Evolutionary conservation across 1,139 yeast species (phyloP), one percentile per base, ranked within the genome.

Genomic region (Hansenula anomala): DNA sequence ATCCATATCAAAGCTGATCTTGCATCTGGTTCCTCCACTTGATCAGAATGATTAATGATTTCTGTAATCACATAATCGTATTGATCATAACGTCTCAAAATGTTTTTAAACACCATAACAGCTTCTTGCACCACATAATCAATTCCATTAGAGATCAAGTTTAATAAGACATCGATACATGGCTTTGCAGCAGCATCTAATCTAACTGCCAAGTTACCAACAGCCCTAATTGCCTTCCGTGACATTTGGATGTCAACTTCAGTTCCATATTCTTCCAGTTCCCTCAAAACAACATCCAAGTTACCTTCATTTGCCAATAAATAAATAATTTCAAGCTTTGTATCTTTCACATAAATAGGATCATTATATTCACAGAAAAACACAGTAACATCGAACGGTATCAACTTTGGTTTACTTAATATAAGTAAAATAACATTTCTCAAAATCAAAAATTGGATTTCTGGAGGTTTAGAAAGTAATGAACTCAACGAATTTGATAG

Each of bases 161-260:
- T 82, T 37, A 78, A 54, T 7, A 89, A 60, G 1, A 78, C 76
- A 14, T 74, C 74, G 7, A 85, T 83, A 58, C 95, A 86, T 28
- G 71, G 68, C 10, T 71, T 65, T 0, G 92, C 79, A 2, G 78
- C 67, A 36, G 65, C 75, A 37, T 70, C 79, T 20, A 88, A 64
- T 52, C 87, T 88, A 25, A 89, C 80, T 0, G 96, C 95, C 28
- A 92, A 66, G 52, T 88, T 86, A 3, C 97, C 97, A 48, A 92
- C 80, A 0, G 96, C 96, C 42, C 96, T 66, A 3, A 90, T 81
- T 0, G 97, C 88, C 52, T 88, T 87, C 39, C 95, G 67, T 1
- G 94, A 87, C 80, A 87, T 85, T 40, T 86, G 83, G 10, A 82
- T 76, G 57, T 88, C 96, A 25, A 87, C 82, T 50, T 87, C 95